Base-by-base conservation (phyloP, 768 basidiomycete genomes). In the Suillus discolor region DNA sequence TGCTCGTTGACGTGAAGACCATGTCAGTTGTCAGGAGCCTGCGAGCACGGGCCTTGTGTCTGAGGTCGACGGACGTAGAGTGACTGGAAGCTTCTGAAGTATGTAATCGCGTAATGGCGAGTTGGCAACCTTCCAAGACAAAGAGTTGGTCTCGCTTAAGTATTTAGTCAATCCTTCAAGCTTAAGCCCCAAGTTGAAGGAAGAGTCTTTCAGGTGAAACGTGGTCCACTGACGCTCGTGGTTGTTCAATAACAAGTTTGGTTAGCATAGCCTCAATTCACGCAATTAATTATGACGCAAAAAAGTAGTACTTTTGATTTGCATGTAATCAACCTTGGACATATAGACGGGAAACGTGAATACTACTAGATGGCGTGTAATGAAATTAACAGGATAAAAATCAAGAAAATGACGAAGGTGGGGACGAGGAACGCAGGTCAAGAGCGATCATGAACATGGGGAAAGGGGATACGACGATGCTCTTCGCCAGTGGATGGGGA, bases 391-490 rank as follows among this genome's bases (percentile, higher is more conserved):
- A 12, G 16, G 23, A 45, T 66, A 66, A 42, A 45, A 36, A 66
- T 62, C 66, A 66, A 51, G 34, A 60, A 57, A 51, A 34, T 36
- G 25, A 60, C 4, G 45, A 25, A 25, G 18, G 41, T 16, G 6
- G 38, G 11, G 4, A 28, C 25, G 16, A 53, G 28, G 25, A 16
- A 20, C 6, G 57, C 39, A 47, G 8, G 7, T 36, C 53, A 65
- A 20, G 7, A 51, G 63, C 25, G 34, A 11, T 54, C 64, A n/a
- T 8, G 12, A 63, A 60, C 16, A 45, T 31, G 65, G n/a, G 67
- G 73, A 55, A 66, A n/a, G 72, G 81, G 80, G 82, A 65, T 84
- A 82, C 83, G 84, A 85, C 85, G 81, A 79, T 84, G 79, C 82
- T 84, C 82, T 79, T 78, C 68, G 72, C 82, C 82, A 85, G 76